Evolutionary conservation across 2,329 filamentous ascomycete species (phyloP).

Genomic region (Cryphonectria parasitica): DNA sequence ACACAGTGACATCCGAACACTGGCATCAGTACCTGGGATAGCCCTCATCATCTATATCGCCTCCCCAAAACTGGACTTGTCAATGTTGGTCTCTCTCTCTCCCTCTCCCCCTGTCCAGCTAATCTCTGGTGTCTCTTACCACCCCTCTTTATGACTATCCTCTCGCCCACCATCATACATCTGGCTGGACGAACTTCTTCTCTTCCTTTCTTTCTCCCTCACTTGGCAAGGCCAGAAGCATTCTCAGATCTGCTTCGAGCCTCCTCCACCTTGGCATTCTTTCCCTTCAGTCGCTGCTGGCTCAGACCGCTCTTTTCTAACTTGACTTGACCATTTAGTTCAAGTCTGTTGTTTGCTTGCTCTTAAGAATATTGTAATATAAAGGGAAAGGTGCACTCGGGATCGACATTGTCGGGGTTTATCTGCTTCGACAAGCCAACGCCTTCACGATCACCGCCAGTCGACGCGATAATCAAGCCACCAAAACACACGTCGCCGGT

Average conservation of each 20-base stretch:
- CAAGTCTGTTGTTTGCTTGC: slow-evolving; percentile 24
- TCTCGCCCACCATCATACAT: slow-evolving; percentile 33
- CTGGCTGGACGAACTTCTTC: slow-evolving; percentile 32
- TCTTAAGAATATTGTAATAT: slow-evolving; percentile 35
- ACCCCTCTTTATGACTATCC: slow-evolving; percentile 45
- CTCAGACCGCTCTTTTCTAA: slow-evolving; percentile 58
- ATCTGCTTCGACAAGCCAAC: slow-evolving; percentile 25
- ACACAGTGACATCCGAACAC: slow-evolving; percentile 44
- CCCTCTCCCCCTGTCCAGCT: slow-evolving; percentile 5
- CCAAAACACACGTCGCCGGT: slow-evolving; percentile 53
- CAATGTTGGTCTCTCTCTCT: slow-evolving; percentile 15
- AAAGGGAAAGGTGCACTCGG: slow-evolving; percentile 30
- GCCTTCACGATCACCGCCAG: slow-evolving; percentile 27
- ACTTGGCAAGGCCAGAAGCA: slow-evolving; percentile 50
- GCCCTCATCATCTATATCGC: slow-evolving; percentile 31
- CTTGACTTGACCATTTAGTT: slow-evolving; percentile 39
- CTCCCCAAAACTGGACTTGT: slow-evolving; percentile 17
- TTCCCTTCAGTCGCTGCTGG: slow-evolving; percentile 60
- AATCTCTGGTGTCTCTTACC: slow-evolving; percentile 15
- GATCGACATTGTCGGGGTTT: slow-evolving; percentile 1
- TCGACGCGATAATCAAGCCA: slow-evolving; percentile 30
- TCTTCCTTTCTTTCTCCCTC: slow-evolving; percentile 34
- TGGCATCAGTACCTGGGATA: slow-evolving; percentile 29
- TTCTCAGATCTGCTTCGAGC: slow-evolving; percentile 42
- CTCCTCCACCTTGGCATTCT: slow-evolving; percentile 41